Conservation (phyloP, 192 early-diverging fungal genomes). For the Gryganskiella cystojenkinii region DNA sequence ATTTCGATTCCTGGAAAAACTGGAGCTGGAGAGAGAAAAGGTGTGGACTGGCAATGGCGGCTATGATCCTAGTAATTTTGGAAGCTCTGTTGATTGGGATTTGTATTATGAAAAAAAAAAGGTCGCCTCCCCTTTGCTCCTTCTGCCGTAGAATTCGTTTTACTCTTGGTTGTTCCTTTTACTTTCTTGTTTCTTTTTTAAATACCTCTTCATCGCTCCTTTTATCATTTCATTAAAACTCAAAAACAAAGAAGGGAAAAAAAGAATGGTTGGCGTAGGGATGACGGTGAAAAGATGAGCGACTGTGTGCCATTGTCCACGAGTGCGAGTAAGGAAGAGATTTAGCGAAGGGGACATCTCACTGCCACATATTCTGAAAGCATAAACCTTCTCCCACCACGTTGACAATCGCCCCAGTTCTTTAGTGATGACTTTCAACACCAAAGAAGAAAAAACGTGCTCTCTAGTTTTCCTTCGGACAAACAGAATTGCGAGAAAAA, state of each 20-base stretch:
- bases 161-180: neutral
- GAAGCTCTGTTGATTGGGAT: neutral
- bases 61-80: too few species aligned
- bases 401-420: too few species aligned
- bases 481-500: too few species aligned
- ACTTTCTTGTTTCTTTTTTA: neutral
- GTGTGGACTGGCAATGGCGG: neutral
- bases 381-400: too few species aligned
- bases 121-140: neutral
- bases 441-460: too few species aligned
- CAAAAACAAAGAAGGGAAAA: constrained; percentile 1
- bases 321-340: too few species aligned
- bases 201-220: neutral
- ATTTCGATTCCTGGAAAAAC: constrained; percentile 6
- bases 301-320: too few species aligned
- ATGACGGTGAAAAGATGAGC: neutral
- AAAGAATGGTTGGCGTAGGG: neutral
- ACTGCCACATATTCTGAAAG: too few species aligned
- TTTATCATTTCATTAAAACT: neutral
- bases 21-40: neutral
- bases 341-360: too few species aligned
- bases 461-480: too few species aligned
- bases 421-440: too few species aligned
- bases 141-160: neutral
- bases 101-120: neutral